Conservation (phyloP, 208 protist genomes). For the Trypanosoma mega region DNA sequence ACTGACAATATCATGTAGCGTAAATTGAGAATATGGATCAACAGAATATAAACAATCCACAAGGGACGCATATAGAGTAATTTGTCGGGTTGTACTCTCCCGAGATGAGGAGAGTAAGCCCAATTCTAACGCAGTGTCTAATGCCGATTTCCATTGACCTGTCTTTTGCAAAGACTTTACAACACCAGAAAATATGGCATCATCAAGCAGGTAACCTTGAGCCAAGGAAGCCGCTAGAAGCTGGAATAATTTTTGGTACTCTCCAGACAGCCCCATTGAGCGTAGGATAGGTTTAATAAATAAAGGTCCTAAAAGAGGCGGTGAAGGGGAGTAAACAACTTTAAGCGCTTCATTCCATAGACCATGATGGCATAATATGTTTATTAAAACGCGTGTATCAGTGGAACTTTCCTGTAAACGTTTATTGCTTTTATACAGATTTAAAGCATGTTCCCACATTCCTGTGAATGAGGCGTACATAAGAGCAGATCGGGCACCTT, state of each 20-base stretch:
- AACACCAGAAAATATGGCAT: constrained; percentile 54
- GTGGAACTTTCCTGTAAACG: constrained; percentile 26
- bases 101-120: constrained; percentile 55
- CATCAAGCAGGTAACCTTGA: constrained; percentile 44
- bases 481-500: constrained; percentile 55
- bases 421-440: constrained; percentile 36
- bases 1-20: constrained; percentile 50
- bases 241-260: constrained; percentile 41
- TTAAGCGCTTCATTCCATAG: constrained; percentile 50
- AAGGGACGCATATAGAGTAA: constrained; percentile 40
- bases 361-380: constrained; percentile 34
- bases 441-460: constrained; percentile 73
- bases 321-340: constrained; percentile 25
- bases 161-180: constrained; percentile 43
- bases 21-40: constrained; percentile 54
- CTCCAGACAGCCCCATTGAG: constrained; percentile 34
- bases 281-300: constrained; percentile 67
- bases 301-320: constrained; percentile 16
- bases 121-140: constrained; percentile 45
- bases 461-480: constrained; percentile 60
- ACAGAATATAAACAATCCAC: constrained; percentile 68
- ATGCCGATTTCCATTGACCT: constrained; percentile 48
- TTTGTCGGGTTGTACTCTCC: constrained; percentile 25
- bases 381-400: constrained; percentile 50
- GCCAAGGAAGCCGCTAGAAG: constrained; percentile 52